Evolutionary conservation across 2,329 filamentous ascomycete genomes (phyloP), one percentile per base, ranked within the genome.

Genomic region (Fusarium virguliforme): DNA sequence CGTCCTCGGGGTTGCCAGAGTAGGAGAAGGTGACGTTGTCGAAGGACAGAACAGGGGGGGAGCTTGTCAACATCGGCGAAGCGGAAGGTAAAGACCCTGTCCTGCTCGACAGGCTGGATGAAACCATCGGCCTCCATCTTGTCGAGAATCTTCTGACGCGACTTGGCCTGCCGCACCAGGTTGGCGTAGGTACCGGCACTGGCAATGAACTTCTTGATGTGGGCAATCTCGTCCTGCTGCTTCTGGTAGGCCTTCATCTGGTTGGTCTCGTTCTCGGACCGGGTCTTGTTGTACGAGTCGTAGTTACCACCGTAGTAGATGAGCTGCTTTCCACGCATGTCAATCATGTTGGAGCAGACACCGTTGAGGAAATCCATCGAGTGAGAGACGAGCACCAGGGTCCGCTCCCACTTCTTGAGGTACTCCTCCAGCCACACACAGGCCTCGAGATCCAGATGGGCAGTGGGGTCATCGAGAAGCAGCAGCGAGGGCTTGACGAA

Each of bases 141-240:
- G 89, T 99, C 96, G 75, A 98, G 89, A 83, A 98, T 98, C 94
- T 99, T 99, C 85, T 99, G 96, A 73, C 96, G 91, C 46, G 96
- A 98, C 89, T 99, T 99, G 84, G 97, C 97, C 85, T 99, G 96
- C 83, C 94, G 90, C 81, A 99, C 96, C 87, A 99, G 89, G 87
- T 99, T 99, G 89, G 97, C 96, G 80, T 99, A 99, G 68, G 96
- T 99, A 95, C 97, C 96, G 64, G 96, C 96, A 69, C 95, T 98
- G 79, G 97, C 96, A 82, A 99, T 99, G 88, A 99, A 99, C 86
- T 98, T 98, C 89, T 99, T 98, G 89, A 99, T 99, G 88, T 99
- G 97, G 76, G 91, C 89, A 82, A 99, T 99, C 87, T 99, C 96
- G 70, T 99, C 96, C 82, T 99, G 96, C 83, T 99, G 96, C 89